phyloP scores from a whole-genome alignment of 768 basidiomycete species.

The Leccinum subgranulosum region DNA sequence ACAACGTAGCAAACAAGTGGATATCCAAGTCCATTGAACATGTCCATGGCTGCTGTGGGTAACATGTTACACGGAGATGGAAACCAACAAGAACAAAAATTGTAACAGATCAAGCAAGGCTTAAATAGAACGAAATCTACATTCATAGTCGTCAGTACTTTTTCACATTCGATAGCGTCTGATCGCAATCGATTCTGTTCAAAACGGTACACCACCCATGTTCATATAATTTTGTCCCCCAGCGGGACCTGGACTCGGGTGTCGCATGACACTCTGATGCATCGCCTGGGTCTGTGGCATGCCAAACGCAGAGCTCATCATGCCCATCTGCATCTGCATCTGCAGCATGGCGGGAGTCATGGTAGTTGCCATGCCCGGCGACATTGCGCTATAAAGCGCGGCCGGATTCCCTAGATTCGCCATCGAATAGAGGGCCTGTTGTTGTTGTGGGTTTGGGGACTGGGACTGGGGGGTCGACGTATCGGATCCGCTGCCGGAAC shows the following conservation, averaged over 20 bases:
- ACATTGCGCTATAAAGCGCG: slow-evolving; percentile 35
- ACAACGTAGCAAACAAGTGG: slow-evolving; percentile 51
- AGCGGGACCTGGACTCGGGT: slow-evolving; percentile 64
- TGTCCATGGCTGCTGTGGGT: slow-evolving; percentile 35
- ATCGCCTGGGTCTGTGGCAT: slow-evolving; percentile 67
- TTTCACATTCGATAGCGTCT: slow-evolving; percentile 5
- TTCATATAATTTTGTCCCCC: slow-evolving; percentile 45
- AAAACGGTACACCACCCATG: slow-evolving; percentile 36
- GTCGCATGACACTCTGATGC: slow-evolving; percentile 83
- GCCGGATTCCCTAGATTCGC: slow-evolving; percentile 44
- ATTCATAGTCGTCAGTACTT: slow-evolving; percentile 12
- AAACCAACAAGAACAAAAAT: slow-evolving; percentile 17
- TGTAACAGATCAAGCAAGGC: slow-evolving; percentile 15
- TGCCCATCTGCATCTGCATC: slow-evolving; percentile 51
- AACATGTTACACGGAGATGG: slow-evolving; percentile 26
- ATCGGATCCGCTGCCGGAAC: slow-evolving; percentile 26
- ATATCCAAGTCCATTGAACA: slow-evolving; percentile 56
- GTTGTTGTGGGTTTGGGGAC: slow-evolving; percentile 39
- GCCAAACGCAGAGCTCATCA: slow-evolving; percentile 48
- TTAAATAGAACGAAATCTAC: slow-evolving; percentile 28
- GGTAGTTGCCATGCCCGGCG: slow-evolving; percentile 28
- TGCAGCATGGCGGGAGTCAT: slow-evolving; percentile 34
- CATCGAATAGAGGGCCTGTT: slow-evolving; percentile 48
- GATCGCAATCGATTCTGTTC: slow-evolving; percentile 15
- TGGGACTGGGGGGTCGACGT: slow-evolving; percentile 35